A percentile compares a stretch with the other conserved stretches of the same genome.
phyloP scores from a whole-genome alignment of 805 yeast genomes.

The Cyberlindnera mississippiensis region DNA sequence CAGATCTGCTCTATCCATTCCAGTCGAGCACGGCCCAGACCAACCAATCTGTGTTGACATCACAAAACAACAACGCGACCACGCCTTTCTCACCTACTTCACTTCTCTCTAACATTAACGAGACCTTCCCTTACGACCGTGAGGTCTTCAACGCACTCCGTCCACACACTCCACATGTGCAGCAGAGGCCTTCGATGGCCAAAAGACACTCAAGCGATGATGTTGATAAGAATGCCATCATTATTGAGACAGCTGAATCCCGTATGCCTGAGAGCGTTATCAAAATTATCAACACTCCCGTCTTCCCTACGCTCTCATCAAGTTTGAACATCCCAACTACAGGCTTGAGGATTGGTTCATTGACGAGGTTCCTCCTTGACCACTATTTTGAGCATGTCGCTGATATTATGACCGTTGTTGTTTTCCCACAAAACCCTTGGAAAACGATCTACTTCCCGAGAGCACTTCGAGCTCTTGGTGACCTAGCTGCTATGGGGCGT shows the following conservation, averaged over 20 bases:
- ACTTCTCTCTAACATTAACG: background rate
- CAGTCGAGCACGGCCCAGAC: constrained; percentile 1
- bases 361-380: constrained; percentile 66
- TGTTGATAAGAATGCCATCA: constrained; percentile 4
- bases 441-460: constrained; percentile 80
- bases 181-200: background rate
- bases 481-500: constrained; percentile 65
- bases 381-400: constrained; percentile 76
- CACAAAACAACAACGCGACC: background rate
- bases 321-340: constrained; percentile 48
- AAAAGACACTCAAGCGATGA: too few relatives aligned
- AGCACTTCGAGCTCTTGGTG: constrained; percentile 80
- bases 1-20: constrained; percentile 45
- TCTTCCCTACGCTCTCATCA: constrained; percentile 31
- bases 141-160: constrained; percentile 27
- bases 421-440: constrained; percentile 81
- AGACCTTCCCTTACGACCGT: constrained; percentile 21
- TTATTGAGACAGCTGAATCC: constrained; percentile 31
- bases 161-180: constrained; percentile 14
- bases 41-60: background rate
- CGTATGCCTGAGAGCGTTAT: constrained; percentile 47
- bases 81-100: constrained; percentile 2
- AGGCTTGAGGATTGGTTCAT: constrained; percentile 61
- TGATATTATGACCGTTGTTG: constrained; percentile 70
- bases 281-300: constrained; percentile 34